Conservation (phyloP, 768 basidiomycete species). For the Vishniacozyma victoriae region DNA sequence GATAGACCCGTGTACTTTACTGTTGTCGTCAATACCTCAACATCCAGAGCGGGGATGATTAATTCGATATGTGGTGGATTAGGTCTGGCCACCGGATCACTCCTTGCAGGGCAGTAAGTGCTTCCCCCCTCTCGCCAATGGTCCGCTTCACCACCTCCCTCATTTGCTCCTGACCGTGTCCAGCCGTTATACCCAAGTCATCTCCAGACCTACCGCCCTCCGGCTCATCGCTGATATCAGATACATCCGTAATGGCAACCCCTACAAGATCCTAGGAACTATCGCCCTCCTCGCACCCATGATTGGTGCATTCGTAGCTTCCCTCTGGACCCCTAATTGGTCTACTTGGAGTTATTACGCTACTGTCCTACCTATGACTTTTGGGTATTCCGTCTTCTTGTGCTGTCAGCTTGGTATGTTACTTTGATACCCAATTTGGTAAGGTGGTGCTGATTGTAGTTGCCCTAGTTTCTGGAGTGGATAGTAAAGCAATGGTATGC, state of each 20-base stretch:
- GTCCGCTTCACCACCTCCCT: not conserved
- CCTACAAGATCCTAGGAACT: constrained; percentile 28
- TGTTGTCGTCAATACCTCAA: constrained; percentile 40
- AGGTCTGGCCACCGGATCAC: constrained; percentile 38
- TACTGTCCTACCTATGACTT: constrained; percentile 32
- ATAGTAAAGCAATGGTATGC: constrained; percentile 39
- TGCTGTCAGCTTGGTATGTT: constrained; percentile 39
- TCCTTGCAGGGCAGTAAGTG: constrained; percentile 41
- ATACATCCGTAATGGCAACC: constrained; percentile 36
- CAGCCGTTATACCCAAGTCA: not conserved
- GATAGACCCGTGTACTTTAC: constrained; percentile 43
- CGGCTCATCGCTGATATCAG: constrained; percentile 3
- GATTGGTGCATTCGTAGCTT: constrained; percentile 24
- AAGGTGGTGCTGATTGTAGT: constrained; percentile 13
- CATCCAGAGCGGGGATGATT: constrained; percentile 39
- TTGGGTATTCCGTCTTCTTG: constrained; percentile 44
- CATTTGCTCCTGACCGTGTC: no score
- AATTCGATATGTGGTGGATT: constrained; percentile 38
- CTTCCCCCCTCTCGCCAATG: not conserved
- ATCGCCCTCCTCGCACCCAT: constrained; percentile 31
- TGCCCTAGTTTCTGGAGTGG: constrained; percentile 38
- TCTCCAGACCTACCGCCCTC: not conserved
- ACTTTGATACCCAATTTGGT: not conserved
- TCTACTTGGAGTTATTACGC: constrained; percentile 32
- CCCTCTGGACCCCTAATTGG: constrained; percentile 33